Evolutionary conservation across 805 yeast species (phyloP).

Genomic region (Yamadazyma olivae): DNA sequence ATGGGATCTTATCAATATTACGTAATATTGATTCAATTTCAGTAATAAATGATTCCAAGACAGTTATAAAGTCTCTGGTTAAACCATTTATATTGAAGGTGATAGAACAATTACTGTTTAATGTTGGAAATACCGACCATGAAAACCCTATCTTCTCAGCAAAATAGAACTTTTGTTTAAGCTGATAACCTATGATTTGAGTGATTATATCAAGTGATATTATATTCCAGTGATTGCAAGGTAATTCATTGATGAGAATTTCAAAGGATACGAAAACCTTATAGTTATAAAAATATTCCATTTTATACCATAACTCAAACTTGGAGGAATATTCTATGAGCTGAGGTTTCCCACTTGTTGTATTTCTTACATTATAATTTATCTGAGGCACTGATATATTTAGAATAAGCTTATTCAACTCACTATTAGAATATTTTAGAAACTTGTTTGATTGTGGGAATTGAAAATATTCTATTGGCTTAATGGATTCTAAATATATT

Average conservation of each 20-base stretch:
- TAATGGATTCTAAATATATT: not conserved
- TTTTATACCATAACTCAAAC: constrained; percentile 53
- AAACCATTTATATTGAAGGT: constrained; percentile 55
- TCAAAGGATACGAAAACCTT: constrained; percentile 47
- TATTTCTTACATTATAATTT: constrained; percentile 16
- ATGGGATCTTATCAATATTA: constrained; percentile 13
- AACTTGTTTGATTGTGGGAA: constrained; percentile 6
- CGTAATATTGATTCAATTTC: constrained; percentile 23
- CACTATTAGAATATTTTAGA: not conserved
- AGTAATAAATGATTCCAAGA: constrained; percentile 31
- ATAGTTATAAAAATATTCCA: constrained; percentile 27
- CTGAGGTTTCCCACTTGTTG: constrained; percentile 27
- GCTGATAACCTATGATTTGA: constrained; percentile 40
- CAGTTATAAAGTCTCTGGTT: constrained; percentile 29
- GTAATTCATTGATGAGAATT: constrained; percentile 27
- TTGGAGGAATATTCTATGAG: constrained; percentile 28
- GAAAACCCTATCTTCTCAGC: constrained; percentile 53
- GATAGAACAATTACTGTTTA: constrained; percentile 53
- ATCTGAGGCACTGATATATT: not conserved
- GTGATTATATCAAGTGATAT: constrained; percentile 54
- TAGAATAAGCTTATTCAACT: constrained; percentile 1
- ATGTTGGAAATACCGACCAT: constrained; percentile 56
- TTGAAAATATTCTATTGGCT: constrained; percentile 21
- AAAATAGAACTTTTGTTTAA: constrained; percentile 47
- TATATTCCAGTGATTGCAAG: constrained; percentile 34